A percentile compares a stretch with the other conserved stretches of the same genome.
phyloP scores from a whole-genome alignment of 495 filamentous ascomycete species.

The Penicillium simplicissimum region DNA sequence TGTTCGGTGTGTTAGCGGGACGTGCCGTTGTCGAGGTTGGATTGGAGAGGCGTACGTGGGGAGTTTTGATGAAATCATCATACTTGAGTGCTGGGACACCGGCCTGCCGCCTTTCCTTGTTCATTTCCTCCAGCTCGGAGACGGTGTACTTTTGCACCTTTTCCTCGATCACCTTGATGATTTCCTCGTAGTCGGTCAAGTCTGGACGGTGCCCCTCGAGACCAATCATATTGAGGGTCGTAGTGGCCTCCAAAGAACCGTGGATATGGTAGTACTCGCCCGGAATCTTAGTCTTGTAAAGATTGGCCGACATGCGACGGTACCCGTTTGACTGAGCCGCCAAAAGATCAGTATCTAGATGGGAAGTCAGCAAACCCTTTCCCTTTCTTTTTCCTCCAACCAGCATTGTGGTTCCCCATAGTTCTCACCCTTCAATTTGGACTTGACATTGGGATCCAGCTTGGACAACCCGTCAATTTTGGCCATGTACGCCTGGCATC shows the following conservation, averaged over 20 bases:
- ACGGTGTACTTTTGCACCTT: conserved; percentile 64
- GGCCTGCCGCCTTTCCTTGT: conserved; percentile 61
- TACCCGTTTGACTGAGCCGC: conserved; percentile 71
- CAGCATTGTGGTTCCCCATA: background rate
- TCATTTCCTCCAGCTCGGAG: conserved; percentile 64
- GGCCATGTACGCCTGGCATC: conserved; percentile 72
- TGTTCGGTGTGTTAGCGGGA: conserved; percentile 27
- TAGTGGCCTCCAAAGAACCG: conserved; percentile 70
- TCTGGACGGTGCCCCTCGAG: conserved; percentile 62
- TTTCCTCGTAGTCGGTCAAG: conserved; percentile 64
- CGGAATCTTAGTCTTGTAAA: conserved; percentile 67
- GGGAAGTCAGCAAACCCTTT: background rate
- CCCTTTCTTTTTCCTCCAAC: background rate
- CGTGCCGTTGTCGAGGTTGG: conserved; percentile 9
- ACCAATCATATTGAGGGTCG: conserved; percentile 70
- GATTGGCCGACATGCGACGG: conserved; percentile 71
- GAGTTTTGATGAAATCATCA: conserved; percentile 62
- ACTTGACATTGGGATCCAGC: conserved; percentile 57
- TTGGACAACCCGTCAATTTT: conserved; percentile 71
- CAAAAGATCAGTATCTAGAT: conserved; percentile 67
- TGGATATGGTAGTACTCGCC: conserved; percentile 77
- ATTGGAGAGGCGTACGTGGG: conserved; percentile 49
- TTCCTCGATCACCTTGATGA: conserved; percentile 65
- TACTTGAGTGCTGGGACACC: conserved; percentile 66
- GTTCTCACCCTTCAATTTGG: conserved; percentile 60